Evolutionary conservation across 2,329 filamentous ascomycete species (phyloP).

Genomic region (Pseudocercospora vitis): DNA sequence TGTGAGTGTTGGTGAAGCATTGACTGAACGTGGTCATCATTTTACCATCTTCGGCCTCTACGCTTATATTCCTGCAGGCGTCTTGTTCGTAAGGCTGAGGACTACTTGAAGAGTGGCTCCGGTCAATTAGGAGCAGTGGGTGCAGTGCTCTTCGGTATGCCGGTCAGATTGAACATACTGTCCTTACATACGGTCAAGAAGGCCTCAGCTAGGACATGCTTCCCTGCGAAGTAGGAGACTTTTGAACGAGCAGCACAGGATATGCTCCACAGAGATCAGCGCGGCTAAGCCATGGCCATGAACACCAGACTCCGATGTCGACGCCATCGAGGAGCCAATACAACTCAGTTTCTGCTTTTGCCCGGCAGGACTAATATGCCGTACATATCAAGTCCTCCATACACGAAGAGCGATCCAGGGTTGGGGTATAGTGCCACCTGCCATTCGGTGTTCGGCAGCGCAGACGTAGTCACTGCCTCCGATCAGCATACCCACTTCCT

Average conservation of each 20-base stretch:
- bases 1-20: background rate
- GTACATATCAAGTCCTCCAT: background rate
- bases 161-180: background rate
- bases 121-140: too few relatives aligned
- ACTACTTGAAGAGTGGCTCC: background rate
- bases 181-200: background rate
- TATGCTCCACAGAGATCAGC: background rate
- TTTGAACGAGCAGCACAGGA: background rate
- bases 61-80: background rate
- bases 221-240: background rate
- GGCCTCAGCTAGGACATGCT: background rate
- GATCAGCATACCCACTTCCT: background rate
- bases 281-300: conserved; percentile 2
- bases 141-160: background rate
- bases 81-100: background rate
- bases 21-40: background rate
- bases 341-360: background rate
- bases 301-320: conserved; percentile 1
- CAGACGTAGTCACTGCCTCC: background rate
- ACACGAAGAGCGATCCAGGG: background rate
- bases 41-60: background rate
- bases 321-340: background rate
- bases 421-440: background rate
- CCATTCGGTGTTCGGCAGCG: background rate
- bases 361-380: background rate